Evolutionary conservation across 305 asterid species (phyloP), one percentile per base, ranked within the genome.

Genomic region (Fraxinus ornus): DNA sequence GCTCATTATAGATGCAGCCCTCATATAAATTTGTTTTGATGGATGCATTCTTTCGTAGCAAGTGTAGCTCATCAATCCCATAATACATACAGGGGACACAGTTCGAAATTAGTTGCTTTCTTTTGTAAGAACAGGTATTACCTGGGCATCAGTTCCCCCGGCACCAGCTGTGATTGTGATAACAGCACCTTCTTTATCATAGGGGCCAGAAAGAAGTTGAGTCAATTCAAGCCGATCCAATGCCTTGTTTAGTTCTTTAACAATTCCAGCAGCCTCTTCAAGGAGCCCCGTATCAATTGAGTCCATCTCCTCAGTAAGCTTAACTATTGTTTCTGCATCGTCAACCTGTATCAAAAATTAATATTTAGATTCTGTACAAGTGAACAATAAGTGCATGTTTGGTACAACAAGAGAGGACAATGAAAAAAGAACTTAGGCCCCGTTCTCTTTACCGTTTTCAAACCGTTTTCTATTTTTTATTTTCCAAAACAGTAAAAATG

Each of bases 121-220:
- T 57, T 36, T 44, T 12, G 68, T 77, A 41, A 66, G 78, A 85
- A 39, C 35, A 8, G 47, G 78, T 70, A 44, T 90, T 91, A 96
- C 99, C 99, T 96, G 99, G 62, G 99, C 99, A 84, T 96, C 99
- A 80, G 99, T 96, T 75, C 99, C 98, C 74, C 99, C 98, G 0
- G 98, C 98, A 84, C 99, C 99, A 77, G 98, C 98, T 62, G 98
- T 85, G 76, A 94, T 93, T 79, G 85, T 89, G 80, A 96, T 81
- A 52, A 94, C 92, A 55, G 97, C 98, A 35, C 98, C 95, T 91
- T 96, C 99, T 88, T 92, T 96, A 84, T 96, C 99, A 84, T 93
- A 96, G 24, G 97, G 98, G 72, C 98, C 94, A 44, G 98, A 92
- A 78, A 96, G 97, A 80, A 96, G 98, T 88, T 94, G 99, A 52